Evolutionary conservation across 2,329 filamentous ascomycete species (phyloP).

Genomic region (Diaporthe sp.): DNA sequence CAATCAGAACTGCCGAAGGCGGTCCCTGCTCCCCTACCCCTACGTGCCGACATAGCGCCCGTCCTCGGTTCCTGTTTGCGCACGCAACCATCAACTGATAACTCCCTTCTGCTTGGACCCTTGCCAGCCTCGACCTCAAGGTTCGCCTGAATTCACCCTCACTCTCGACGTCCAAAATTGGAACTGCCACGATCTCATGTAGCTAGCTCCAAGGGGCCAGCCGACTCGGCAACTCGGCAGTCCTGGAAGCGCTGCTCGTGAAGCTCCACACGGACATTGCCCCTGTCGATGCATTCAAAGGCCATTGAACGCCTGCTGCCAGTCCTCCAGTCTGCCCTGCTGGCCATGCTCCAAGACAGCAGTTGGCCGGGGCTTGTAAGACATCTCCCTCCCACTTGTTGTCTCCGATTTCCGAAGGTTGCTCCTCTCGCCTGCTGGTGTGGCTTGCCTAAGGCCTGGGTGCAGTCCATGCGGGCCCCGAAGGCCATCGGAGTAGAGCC

Average conservation of each 20-base stretch:
- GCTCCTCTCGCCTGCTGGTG: not conserved
- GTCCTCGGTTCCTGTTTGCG: not conserved
- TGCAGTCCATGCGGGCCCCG: not conserved
- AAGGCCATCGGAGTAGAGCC: constrained; percentile 19
- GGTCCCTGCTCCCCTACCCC: not conserved
- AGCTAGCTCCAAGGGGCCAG: not conserved
- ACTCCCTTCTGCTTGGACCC: not conserved
- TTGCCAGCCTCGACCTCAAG: not conserved
- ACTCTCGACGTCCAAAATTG: constrained; percentile 5
- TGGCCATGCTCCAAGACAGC: not conserved
- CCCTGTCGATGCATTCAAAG: not conserved
- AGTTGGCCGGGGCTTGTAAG: not conserved
- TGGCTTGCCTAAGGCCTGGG: constrained; percentile 17
- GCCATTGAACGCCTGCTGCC: not conserved
- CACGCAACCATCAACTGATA: not conserved
- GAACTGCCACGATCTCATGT: not conserved
- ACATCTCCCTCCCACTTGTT: not conserved
- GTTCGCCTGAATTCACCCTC: not conserved
- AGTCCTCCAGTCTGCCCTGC: not conserved
- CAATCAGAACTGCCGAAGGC: constrained; percentile 28
- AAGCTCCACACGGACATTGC: not conserved
- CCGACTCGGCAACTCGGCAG: constrained; percentile 2
- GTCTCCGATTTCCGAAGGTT: constrained; percentile 28
- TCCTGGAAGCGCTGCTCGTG: not conserved
- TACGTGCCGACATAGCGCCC: not conserved